Base-by-base conservation (phyloP, 1,284 basidiomycete species). In the Apiotrichum porosum region DNA sequence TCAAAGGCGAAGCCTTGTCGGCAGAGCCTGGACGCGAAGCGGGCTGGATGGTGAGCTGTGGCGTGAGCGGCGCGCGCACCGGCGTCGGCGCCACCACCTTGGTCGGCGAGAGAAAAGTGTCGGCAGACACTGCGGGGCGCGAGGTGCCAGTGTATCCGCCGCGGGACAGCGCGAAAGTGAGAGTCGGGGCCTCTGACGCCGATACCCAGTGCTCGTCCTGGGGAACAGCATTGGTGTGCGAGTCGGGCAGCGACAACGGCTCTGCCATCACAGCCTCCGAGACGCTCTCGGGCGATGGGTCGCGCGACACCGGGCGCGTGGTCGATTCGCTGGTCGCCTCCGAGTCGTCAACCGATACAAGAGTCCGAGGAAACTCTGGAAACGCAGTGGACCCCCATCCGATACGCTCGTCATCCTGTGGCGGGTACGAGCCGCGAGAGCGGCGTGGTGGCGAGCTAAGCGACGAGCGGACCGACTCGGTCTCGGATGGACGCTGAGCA, bases 371-470 rank as follows among this genome's bases (percentile, higher is more conserved):
- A 43, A 58, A 61, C 33, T 61, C 58, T 4, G 62, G 61, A 37
- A 61, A 61, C 6, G 55, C 24, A 6, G 49, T 61, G 3, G 58
- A 53, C 0, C 59, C 64, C 64, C 64, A 64, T 9, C 56, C 56
- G 13, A 62, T 40, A 3, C 36, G 42, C 22, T 54, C 52, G 1
- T 35, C 42, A 2, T 44, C 36, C 12, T 24, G 9, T 2, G 31
- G n/a, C n/a, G n/a, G n/a, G n/a, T n/a, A n/a, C n/a, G n/a, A n/a
- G n/a, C n/a, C n/a, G n/a, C n/a, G n/a, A n/a, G n/a, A n/a, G n/a
- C n/a, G n/a, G n/a, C 42, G 34, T 6, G 19, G 21, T 3, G 33
- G 23, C n/a, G 34, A 13, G 24, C 28, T 19, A 6, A 30, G 42
- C 2, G 40, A 41, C 30, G 40, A 41, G 6, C 14, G 6, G 13